Conservation (phyloP, 352 stramenopile species). For the Globisporangium sylvaticum region DNA sequence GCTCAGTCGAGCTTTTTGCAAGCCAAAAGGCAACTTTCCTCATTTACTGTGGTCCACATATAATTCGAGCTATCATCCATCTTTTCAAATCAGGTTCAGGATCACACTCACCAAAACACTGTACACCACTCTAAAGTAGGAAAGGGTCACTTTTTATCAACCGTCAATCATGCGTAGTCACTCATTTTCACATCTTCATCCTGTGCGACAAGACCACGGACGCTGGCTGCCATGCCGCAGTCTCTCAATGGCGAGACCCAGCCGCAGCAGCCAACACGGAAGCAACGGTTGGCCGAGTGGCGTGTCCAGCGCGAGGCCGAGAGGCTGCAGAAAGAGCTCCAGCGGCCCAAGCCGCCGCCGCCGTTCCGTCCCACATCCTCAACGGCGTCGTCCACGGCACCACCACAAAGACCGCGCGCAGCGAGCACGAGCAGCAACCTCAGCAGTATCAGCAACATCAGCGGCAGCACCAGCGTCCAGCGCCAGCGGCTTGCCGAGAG, state of each 20-base stretch:
- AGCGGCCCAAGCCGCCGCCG: constrained; percentile 3
- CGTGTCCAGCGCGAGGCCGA: constrained; percentile 11
- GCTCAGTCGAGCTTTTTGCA: not conserved
- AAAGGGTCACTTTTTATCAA: constrained; percentile 8
- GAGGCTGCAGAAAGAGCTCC: constrained; percentile 4
- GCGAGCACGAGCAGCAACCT: not conserved
- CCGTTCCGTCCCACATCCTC: constrained; percentile 8
- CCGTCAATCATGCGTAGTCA: not conserved
- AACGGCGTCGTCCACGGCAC: not conserved
- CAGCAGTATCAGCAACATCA: not conserved
- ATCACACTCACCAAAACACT: not conserved
- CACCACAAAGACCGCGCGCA: constrained; percentile 2
- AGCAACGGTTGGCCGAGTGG: constrained; percentile 28
- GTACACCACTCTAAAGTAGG: not conserved
- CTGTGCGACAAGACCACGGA: not conserved
- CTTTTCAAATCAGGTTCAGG: not conserved
- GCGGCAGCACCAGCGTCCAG: not conserved
- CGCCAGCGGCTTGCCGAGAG: not conserved
- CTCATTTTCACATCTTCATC: not conserved
- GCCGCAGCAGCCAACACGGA: constrained; percentile 14
- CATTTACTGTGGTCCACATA: not conserved
- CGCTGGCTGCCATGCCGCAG: constrained; percentile 5
- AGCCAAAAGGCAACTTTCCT: constrained; percentile 5
- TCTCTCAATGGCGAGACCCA: constrained; percentile 1
- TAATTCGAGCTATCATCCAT: not conserved